Base-by-base conservation (phyloP, 2,329 filamentous ascomycete genomes). In the Fusarium circinatum region DNA sequence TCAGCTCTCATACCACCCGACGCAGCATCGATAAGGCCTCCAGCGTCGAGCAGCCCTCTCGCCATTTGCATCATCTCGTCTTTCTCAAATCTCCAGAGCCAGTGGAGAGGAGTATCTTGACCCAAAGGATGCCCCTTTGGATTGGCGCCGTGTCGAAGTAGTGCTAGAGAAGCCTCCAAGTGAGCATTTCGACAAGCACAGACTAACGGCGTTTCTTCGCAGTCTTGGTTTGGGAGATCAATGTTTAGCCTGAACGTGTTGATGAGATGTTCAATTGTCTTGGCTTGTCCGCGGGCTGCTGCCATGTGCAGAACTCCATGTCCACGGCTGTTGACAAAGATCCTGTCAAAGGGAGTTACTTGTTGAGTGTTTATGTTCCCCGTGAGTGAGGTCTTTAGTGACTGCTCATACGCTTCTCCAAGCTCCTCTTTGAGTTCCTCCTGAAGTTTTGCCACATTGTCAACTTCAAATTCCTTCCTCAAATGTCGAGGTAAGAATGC, bases 361-460 rank as follows among this genome's bases (percentile, higher is more conserved):
- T 52, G 32, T 6, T 39, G 57, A 2, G 0, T 5, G 9, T 1
- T 13, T 1, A 18, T 24, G 8, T 17, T 14, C 8, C 0, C 1
- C 4, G 8, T 34, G 2, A 12, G 6, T 7, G 57, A 32, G 30
- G 2, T 20, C 28, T 26, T 52, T 1, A 60, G 9, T 12, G 44
- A 60, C 26, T 12, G 8, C 3, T 41, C 24, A 13, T 39, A 60
- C 1, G 7, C 4, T 8, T 0, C 26, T 8, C 34, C 45, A 22
- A 60, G 57, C 13, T 60, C 57, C 5, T 60, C 44, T 8, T 22
- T 52, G 0, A 60, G 22, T 3, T 60, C 34, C 6, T 10, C 11
- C 3, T 52, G 8, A 5, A 60, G 57, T 6, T 13, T 7, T 1
- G 14, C 9, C 4, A 32, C 26, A 6, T 52, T 13, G 4, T 52